Evolutionary conservation across 2,329 filamentous ascomycete genomes (phyloP).

Genomic region (Emergomyces orientalis): DNA sequence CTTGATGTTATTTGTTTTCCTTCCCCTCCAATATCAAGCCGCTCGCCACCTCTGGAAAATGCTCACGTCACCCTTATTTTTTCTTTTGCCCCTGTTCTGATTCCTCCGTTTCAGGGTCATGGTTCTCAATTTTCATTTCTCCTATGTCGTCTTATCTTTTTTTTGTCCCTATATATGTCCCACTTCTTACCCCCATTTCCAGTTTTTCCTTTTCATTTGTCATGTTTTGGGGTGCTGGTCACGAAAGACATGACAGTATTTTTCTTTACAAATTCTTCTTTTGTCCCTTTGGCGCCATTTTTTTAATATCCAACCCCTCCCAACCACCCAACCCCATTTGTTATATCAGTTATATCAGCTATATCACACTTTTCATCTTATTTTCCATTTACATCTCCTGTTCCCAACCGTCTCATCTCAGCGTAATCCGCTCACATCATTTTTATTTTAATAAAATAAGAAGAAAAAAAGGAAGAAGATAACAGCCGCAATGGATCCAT

Average conservation of each 20-base stretch:
- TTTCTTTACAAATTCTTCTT: conserved; percentile 10
- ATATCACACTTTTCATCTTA: neutral
- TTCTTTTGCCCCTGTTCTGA: neutral
- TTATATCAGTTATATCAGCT: neutral
- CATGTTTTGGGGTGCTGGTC: conserved; percentile 7
- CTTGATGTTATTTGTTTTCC: neutral
- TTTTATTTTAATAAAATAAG: neutral
- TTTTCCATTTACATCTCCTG: neutral
- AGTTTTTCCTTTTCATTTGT: too few relatives aligned
- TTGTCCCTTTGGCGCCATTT: neutral
- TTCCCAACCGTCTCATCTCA: neutral
- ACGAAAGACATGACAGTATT: conserved; percentile 4
- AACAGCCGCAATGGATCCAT: neutral
- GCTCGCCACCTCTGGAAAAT: too few relatives aligned
- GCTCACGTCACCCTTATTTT: too few relatives aligned
- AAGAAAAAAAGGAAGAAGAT: neutral
- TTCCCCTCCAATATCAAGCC: neutral
- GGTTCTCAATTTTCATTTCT: neutral
- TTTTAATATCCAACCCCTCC: neutral
- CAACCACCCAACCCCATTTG: neutral
- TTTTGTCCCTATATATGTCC: neutral
- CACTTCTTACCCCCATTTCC: conserved; percentile 2
- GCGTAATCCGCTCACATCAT: neutral
- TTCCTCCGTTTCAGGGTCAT: neutral
- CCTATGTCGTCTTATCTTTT: neutral